Percentiles rank a stretch among this genome's conserved stretches.
Evolutionary conservation across 305 asterid species (phyloP).

Genomic region (Fraxinus sp.): DNA sequence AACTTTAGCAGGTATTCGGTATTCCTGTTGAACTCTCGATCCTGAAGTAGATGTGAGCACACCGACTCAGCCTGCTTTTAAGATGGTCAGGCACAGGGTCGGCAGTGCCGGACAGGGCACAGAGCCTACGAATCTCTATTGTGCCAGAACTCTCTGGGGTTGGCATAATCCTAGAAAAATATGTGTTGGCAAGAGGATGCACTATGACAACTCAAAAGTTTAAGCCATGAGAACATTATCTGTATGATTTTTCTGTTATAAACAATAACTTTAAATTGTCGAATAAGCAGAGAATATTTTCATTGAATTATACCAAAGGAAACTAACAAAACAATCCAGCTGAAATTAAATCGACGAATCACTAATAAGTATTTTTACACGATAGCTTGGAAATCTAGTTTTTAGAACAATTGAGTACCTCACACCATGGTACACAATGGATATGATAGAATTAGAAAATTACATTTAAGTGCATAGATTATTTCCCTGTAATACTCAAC

Average conservation of each 20-base stretch:
- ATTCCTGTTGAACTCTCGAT: background rate
- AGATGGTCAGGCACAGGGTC: background rate
- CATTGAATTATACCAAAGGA: background rate
- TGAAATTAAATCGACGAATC: background rate
- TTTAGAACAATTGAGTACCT: background rate
- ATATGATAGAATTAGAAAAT: slow-evolving; percentile 12
- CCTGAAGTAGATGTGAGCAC: background rate
- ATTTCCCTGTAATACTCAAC: slow-evolving; percentile 22
- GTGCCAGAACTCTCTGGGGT: background rate
- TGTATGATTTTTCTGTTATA: background rate
- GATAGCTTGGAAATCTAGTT: background rate
- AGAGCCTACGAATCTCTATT: background rate
- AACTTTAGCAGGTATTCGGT: background rate
- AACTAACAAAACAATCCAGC: background rate
- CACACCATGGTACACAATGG: slow-evolving; percentile 1
- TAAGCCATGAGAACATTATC: background rate
- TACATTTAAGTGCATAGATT: slow-evolving; percentile 9
- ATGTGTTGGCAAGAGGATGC: background rate
- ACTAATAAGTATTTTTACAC: background rate
- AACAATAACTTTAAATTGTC: background rate
- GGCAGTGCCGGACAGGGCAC: background rate
- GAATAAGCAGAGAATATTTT: background rate
- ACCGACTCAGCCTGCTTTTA: background rate
- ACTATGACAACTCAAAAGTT: background rate
- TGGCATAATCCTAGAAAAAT: background rate